Conservation (phyloP, 345 rosid species). For the Corchorus capsularis region DNA sequence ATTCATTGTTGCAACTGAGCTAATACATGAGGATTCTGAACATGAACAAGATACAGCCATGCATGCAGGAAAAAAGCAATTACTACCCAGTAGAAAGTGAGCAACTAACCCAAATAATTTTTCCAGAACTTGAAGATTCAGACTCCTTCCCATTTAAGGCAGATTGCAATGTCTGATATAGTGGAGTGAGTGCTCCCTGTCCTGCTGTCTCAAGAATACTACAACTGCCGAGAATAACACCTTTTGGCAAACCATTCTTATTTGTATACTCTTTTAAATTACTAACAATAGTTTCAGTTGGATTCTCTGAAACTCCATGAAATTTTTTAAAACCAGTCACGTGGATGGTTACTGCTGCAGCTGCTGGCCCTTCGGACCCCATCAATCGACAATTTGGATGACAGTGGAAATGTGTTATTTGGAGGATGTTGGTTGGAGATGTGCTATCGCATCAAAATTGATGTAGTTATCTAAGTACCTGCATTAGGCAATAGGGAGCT, state of each 20-base stretch:
- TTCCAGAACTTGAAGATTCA: slow-evolving; percentile 46
- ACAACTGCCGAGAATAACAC: slow-evolving; percentile 74
- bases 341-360: slow-evolving; percentile 56
- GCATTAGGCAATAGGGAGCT: slow-evolving; percentile 21
- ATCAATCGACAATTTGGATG: slow-evolving; percentile 34
- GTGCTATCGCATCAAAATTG: slow-evolving; percentile 24
- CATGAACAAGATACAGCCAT: neutral
- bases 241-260: slow-evolving; percentile 72
- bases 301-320: slow-evolving; percentile 98
- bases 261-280: slow-evolving; percentile 68
- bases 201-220: slow-evolving; percentile 91
- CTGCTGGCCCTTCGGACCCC: slow-evolving; percentile 96
- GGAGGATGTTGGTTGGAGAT: slow-evolving; percentile 13
- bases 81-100: neutral
- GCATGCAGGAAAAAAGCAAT: slow-evolving; percentile 13
- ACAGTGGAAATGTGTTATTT: neutral
- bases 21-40: neutral
- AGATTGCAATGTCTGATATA: slow-evolving; percentile 66
- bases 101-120: slow-evolving; percentile 74
- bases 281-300: slow-evolving; percentile 75
- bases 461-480: slow-evolving; percentile 22
- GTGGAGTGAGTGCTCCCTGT: slow-evolving; percentile 62
- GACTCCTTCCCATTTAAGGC: slow-evolving; percentile 48
- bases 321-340: slow-evolving; percentile 96
- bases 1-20: neutral